Evolutionary conservation across 2,329 filamentous ascomycete species (phyloP).

Genomic region (Aspergillus quadrilineatus): DNA sequence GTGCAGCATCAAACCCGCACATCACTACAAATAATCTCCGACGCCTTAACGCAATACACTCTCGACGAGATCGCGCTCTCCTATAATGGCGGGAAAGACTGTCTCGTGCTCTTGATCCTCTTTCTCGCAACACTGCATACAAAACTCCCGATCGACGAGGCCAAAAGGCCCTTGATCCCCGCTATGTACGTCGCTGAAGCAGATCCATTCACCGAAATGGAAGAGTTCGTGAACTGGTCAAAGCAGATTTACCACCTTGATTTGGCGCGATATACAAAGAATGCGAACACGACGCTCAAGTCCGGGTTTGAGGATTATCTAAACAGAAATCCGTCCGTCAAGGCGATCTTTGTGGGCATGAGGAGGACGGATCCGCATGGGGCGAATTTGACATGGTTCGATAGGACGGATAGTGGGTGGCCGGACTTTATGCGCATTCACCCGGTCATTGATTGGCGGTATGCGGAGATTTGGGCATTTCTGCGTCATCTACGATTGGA

Average conservation of each 20-base stretch:
- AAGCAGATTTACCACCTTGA: conserved; percentile 70
- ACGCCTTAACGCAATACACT: conserved; percentile 74
- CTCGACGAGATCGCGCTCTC: conserved; percentile 79
- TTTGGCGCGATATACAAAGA: conserved; percentile 68
- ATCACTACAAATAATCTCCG: conserved; percentile 70
- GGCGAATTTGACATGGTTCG: conserved; percentile 73
- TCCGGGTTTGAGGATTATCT: conserved; percentile 77
- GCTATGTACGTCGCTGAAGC: conserved; percentile 85
- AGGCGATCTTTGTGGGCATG: conserved; percentile 84
- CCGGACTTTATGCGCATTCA: conserved; percentile 89
- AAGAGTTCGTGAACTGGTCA: conserved; percentile 73
- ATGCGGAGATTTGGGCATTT: conserved; percentile 90
- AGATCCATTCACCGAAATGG: conserved; percentile 82
- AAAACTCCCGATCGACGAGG: conserved; percentile 38
- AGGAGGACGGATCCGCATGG: conserved; percentile 91
- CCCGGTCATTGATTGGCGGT: conserved; percentile 97
- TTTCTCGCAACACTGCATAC: conserved; percentile 66
- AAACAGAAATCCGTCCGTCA: conserved; percentile 51
- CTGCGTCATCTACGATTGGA: conserved; percentile 70
- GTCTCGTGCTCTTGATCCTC: conserved; percentile 84
- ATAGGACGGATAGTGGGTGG: conserved; percentile 86
- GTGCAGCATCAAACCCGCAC: conserved; percentile 74
- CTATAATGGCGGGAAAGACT: conserved; percentile 98
- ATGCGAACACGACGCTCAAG: conserved; percentile 61
- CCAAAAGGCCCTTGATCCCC: conserved; percentile 54